These are phyloP conservation scores for Ramularia collo-cygni DNA, from an alignment of 2,329 filamentous ascomycete species.

Conservation along the genomic window DNA sequence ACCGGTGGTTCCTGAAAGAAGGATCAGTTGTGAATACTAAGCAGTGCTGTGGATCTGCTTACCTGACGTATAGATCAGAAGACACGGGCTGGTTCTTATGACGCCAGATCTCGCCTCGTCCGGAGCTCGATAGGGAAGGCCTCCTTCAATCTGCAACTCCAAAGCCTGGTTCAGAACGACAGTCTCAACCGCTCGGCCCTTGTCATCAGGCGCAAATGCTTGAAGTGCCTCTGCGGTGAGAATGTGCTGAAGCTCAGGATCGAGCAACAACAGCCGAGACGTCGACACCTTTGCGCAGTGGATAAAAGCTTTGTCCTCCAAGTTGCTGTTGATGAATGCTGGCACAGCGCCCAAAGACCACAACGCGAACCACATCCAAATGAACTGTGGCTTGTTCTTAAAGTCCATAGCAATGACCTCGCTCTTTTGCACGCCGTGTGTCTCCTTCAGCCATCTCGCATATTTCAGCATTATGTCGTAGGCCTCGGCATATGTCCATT, in stretches of 20 bases:
- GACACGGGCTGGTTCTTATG: slow-evolving; percentile 41
- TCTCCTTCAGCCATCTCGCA: slow-evolving; percentile 65
- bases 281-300: slow-evolving; percentile 68
- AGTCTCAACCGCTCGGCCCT: slow-evolving; percentile 46
- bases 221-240: slow-evolving; percentile 48
- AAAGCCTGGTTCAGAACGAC: slow-evolving; percentile 56
- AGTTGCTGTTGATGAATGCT: slow-evolving; percentile 83
- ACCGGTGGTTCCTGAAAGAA: slow-evolving; percentile 81
- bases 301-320: slow-evolving; percentile 61
- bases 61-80: slow-evolving; percentile 1
- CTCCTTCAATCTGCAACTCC: slow-evolving; percentile 40
- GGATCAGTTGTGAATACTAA: too few species aligned
- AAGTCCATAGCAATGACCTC: slow-evolving; percentile 78
- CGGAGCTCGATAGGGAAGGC: slow-evolving; percentile 24
- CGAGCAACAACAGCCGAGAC: slow-evolving; percentile 62
- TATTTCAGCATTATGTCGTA: slow-evolving; percentile 67
- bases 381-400: slow-evolving; percentile 70
- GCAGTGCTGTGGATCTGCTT: too few species aligned
- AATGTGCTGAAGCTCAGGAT: slow-evolving; percentile 51
- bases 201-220: slow-evolving; percentile 39
- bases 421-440: slow-evolving; percentile 55
- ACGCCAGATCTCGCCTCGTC: slow-evolving; percentile 26
- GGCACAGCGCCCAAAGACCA: slow-evolving; percentile 80
- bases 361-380: slow-evolving; percentile 68
- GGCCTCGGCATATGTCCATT: slow-evolving; percentile 67